Evolutionary conservation across 164 flowering plant genomes (phyloP).

Genomic region (Stephania cephalantha): DNA sequence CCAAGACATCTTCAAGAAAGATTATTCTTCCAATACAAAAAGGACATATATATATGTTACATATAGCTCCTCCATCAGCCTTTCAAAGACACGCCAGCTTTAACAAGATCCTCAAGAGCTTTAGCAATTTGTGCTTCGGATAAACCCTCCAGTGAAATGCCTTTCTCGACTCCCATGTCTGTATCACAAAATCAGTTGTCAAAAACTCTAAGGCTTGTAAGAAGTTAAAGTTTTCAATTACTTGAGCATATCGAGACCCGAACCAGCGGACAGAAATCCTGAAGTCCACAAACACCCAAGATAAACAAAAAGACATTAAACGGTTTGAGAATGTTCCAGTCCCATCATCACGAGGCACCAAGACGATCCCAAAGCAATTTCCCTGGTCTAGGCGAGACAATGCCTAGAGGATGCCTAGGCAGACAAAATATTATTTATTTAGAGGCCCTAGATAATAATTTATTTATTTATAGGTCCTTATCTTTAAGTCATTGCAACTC

Average conservation of each 20-base stretch:
- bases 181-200: not conserved
- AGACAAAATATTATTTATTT: too few species aligned
- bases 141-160: not conserved
- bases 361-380: too few species aligned
- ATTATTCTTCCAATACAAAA: too few species aligned
- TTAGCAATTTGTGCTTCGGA: not conserved
- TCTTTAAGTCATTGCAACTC: too few species aligned
- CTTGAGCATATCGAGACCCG: not conserved
- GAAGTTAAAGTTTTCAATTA: not conserved
- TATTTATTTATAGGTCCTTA: too few species aligned
- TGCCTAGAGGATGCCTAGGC: too few species aligned
- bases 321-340: not conserved
- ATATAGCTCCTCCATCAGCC: not conserved
- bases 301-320: too few species aligned
- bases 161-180: conserved; percentile 1
- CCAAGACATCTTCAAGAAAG: too few species aligned
- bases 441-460: too few species aligned
- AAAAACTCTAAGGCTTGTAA: not conserved
- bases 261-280: not conserved
- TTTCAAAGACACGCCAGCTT: not conserved
- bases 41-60: too few species aligned
- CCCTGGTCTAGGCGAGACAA: too few species aligned
- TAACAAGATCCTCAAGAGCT: conserved; percentile 2
- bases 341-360: too few species aligned
- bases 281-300: not conserved